Evolutionary conservation across 352 stramenopile genomes (phyloP).

Genomic region (Globisporangium ultimum): DNA sequence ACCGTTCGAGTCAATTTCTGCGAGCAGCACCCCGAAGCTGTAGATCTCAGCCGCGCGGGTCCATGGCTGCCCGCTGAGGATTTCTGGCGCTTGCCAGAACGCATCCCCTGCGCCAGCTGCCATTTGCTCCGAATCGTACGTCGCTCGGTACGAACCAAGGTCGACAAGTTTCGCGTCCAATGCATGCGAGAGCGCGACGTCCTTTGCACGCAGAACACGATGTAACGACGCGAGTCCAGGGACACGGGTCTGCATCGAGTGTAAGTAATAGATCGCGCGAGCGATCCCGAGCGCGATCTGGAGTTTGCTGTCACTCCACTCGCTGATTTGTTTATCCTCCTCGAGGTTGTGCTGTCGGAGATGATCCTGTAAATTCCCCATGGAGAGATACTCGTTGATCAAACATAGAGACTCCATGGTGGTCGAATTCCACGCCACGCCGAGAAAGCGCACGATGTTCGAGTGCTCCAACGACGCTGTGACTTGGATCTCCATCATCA

Average conservation of each 20-base stretch:
- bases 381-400: constrained; percentile 24
- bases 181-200: constrained; percentile 25
- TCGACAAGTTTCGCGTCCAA: constrained; percentile 36
- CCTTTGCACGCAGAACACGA: constrained; percentile 41
- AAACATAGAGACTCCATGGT: constrained; percentile 14
- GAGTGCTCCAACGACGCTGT: constrained; percentile 40
- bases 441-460: constrained; percentile 46
- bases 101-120: constrained; percentile 12
- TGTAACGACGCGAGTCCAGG: constrained; percentile 20
- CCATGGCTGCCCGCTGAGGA: constrained; percentile 19
- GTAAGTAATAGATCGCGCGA: constrained; percentile 32
- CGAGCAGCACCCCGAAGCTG: constrained; percentile 35
- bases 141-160: constrained; percentile 22
- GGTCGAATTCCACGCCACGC: constrained; percentile 42
- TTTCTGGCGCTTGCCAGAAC: constrained; percentile 35
- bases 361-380: constrained; percentile 21
- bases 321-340: background rate
- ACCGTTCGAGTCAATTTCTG: constrained; percentile 24
- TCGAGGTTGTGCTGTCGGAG: constrained; percentile 8
- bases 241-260: constrained; percentile 5
- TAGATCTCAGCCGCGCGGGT: constrained; percentile 33
- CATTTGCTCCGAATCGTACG: constrained; percentile 6
- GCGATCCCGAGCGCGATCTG: constrained; percentile 28
- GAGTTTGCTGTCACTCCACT: constrained; percentile 25
- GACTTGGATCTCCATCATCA: constrained; percentile 37